Evolutionary conservation across 202 grass and related monocot species (phyloP).

Genomic region (Zizania palustris): DNA sequence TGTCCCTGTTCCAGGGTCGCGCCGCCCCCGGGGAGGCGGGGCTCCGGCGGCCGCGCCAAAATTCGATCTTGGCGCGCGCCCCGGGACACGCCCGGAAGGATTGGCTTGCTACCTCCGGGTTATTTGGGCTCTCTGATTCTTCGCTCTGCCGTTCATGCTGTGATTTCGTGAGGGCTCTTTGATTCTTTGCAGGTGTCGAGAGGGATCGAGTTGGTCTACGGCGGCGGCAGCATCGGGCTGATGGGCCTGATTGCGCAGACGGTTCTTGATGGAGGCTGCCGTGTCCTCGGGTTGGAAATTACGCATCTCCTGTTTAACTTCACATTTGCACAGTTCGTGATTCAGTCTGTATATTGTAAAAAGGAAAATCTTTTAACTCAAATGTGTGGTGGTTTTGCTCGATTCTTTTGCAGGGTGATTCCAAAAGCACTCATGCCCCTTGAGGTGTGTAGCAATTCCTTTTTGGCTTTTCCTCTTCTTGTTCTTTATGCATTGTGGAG

Average conservation of each 20-base stretch:
- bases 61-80: constrained; percentile 27
- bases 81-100: neutral
- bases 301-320: constrained; percentile 15
- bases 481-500: neutral
- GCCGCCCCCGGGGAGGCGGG: neutral
- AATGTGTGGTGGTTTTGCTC: constrained; percentile 27
- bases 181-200: constrained; percentile 61
- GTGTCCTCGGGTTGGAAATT: constrained; percentile 70
- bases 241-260: constrained; percentile 96
- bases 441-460: constrained; percentile 60
- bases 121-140: neutral
- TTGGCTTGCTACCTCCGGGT: neutral
- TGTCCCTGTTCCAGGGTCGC: constrained; percentile 11
- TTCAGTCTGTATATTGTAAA: neutral
- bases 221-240: constrained; percentile 91
- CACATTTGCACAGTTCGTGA: neutral
- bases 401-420: constrained; percentile 73
- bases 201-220: constrained; percentile 89
- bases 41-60: neutral
- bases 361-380: neutral
- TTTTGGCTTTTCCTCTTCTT: constrained; percentile 22
- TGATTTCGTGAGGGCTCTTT: constrained; percentile 20
- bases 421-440: constrained; percentile 87
- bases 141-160: neutral
- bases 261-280: constrained; percentile 80